phyloP scores from a whole-genome alignment of 148 eudicot genomes.

The Diospyros kaki region DNA sequence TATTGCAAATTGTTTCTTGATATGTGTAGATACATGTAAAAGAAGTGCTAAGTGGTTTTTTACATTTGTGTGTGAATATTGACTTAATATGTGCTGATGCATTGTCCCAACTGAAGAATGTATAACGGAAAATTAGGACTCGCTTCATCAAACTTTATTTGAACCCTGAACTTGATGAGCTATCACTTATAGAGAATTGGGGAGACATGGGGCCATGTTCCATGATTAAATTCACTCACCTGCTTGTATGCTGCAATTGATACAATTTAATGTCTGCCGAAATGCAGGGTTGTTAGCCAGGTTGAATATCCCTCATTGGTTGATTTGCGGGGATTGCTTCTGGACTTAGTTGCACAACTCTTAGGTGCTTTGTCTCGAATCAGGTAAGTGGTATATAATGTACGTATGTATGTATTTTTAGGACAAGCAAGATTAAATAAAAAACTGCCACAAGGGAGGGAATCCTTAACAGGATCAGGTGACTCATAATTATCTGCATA shows the following conservation, averaged over 20 bases:
- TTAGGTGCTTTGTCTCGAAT: slow-evolving; percentile 97
- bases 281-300: slow-evolving; percentile 94
- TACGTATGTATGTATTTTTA: too few relatives aligned
- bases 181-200: slow-evolving; percentile 6
- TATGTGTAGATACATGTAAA: not conserved
- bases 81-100: not conserved
- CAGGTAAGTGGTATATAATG: slow-evolving; percentile 42
- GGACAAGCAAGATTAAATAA: too few relatives aligned
- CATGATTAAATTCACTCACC: slow-evolving; percentile 8
- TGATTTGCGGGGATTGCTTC: slow-evolving; percentile 85
- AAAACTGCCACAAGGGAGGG: too few relatives aligned
- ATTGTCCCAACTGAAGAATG: not conserved
- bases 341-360: slow-evolving; percentile 94
- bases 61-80: not conserved
- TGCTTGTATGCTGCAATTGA: not conserved
- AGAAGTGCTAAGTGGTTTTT: not conserved
- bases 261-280: slow-evolving; percentile 9
- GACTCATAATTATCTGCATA: not conserved
- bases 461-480: too few relatives aligned
- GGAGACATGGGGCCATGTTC: not conserved
- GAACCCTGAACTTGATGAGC: slow-evolving; percentile 4
- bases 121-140: slow-evolving; percentile 2
- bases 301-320: slow-evolving; percentile 97
- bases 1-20: not conserved
- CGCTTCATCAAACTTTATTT: not conserved